These are phyloP conservation scores for Iris pallida DNA, from an alignment of 116 monocot species.

Conservation along the genomic window DNA sequence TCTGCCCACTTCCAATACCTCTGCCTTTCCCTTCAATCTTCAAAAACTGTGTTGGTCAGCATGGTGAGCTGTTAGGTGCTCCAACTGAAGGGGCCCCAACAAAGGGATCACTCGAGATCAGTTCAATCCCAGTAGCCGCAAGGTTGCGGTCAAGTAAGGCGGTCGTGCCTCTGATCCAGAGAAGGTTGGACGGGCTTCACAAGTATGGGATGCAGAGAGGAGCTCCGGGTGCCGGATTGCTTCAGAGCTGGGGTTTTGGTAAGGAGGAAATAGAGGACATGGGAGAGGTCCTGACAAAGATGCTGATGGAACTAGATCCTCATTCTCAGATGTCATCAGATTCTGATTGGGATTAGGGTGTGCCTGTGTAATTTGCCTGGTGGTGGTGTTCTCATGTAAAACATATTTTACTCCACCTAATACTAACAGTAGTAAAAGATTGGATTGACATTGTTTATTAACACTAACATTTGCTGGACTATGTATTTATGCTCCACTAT, in stretches of 20 bases:
- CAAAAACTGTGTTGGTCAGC: slow-evolving; percentile 33
- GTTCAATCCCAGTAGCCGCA: slow-evolving; percentile 74
- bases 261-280: slow-evolving; percentile 77
- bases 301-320: slow-evolving; percentile 43
- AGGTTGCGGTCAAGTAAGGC: slow-evolving; percentile 69
- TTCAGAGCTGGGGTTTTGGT: slow-evolving; percentile 72
- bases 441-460: too few relatives aligned
- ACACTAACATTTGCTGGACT: too few relatives aligned
- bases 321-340: slow-evolving; percentile 39
- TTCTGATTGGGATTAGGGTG: slow-evolving; percentile 43
- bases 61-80: slow-evolving; percentile 39
- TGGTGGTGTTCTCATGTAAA: too few relatives aligned
- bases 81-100: background rate
- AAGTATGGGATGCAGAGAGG: slow-evolving; percentile 62
- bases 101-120: slow-evolving; percentile 65
- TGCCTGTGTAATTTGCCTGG: too few relatives aligned
- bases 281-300: slow-evolving; percentile 53
- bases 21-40: slow-evolving; percentile 89
- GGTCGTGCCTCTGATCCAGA: slow-evolving; percentile 67
- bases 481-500: too few relatives aligned
- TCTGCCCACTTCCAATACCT: slow-evolving; percentile 80
- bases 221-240: slow-evolving; percentile 41
- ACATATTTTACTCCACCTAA: too few relatives aligned
- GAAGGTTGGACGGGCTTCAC: slow-evolving; percentile 33
- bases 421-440: too few relatives aligned